Percentiles rank a stretch among this genome's conserved stretches.
These are phyloP conservation scores for Thermothelomyces thermophilus DNA, from an alignment of 2,329 filamentous ascomycete species.

Conservation along the genomic window DNA sequence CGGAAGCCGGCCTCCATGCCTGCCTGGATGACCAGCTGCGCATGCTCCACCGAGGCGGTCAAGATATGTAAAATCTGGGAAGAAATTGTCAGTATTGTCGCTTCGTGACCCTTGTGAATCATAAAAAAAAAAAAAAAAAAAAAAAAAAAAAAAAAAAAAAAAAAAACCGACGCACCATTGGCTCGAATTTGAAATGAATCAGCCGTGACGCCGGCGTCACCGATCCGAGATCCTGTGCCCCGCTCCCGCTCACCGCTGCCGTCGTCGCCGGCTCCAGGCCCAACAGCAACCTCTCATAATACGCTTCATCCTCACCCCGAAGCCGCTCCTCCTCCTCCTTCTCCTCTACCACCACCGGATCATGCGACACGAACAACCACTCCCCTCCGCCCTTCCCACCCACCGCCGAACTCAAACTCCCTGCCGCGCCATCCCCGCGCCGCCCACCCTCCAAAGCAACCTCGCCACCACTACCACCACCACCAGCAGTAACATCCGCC, in stretches of 20 bases:
- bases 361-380: constrained; percentile 87
- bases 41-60: constrained; percentile 65
- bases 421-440: neutral
- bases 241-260: constrained; percentile 21
- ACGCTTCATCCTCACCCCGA: neutral
- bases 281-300: constrained; percentile 24
- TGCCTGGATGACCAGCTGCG: constrained; percentile 67
- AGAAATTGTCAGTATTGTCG: neutral
- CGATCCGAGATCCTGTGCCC: constrained; percentile 23
- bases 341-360: constrained; percentile 38
- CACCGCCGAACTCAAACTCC: constrained; percentile 28
- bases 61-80: constrained; percentile 80
- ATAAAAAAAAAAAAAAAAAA: too few species aligned
- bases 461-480: constrained; percentile 6
- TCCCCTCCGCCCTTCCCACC: constrained; percentile 84
- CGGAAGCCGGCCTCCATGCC: constrained; percentile 80
- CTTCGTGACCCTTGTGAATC: neutral
- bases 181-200: constrained; percentile 89
- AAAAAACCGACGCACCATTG: constrained; percentile 76
- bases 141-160: too few species aligned
- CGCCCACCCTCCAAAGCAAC: neutral
- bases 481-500: constrained; percentile 15
- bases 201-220: constrained; percentile 33
- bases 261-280: constrained; percentile 28
- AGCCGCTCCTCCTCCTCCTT: neutral